Evolutionary conservation across 176 grass and related monocot species (phyloP).

Genomic region (Alloteropsis semialata): DNA sequence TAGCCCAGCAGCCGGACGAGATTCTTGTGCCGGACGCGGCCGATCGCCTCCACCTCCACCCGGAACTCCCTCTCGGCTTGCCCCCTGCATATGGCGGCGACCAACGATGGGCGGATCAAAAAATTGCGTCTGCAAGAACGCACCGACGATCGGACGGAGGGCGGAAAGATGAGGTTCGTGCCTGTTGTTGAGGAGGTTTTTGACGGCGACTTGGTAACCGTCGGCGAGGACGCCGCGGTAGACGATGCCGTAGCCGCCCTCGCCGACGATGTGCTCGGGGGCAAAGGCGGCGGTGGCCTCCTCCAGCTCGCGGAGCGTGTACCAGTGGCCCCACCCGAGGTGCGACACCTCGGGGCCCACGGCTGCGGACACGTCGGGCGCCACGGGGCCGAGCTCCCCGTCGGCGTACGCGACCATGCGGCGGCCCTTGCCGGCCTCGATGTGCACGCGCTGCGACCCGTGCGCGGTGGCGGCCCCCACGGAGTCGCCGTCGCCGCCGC

Average conservation of each 20-base stretch:
- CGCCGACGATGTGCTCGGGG: constrained; percentile 84
- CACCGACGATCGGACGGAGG: not conserved
- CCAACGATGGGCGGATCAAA: not conserved
- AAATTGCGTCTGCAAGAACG: not conserved
- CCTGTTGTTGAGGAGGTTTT: constrained; percentile 95
- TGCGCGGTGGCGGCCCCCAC: constrained; percentile 32
- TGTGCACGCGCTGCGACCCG: constrained; percentile 73
- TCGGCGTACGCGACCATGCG: constrained; percentile 63
- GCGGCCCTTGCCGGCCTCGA: constrained; percentile 69
- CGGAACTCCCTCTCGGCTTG: constrained; percentile 88
- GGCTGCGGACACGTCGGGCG: constrained; percentile 11
- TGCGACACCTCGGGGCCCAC: constrained; percentile 79
- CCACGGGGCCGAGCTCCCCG: constrained; percentile 14
- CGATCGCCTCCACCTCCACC: constrained; percentile 94
- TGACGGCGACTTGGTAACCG: constrained; percentile 68
- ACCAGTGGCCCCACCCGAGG: constrained; percentile 97
- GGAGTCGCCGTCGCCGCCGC: constrained; percentile 12
- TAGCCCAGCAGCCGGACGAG: constrained; percentile 75
- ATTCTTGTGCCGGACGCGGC: constrained; percentile 88
- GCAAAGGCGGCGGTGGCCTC: constrained; percentile 69
- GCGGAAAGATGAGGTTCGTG: not conserved
- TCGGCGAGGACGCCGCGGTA: constrained; percentile 75
- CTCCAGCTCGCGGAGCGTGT: constrained; percentile 92
- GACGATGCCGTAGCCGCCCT: constrained; percentile 93
- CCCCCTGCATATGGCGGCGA: constrained; percentile 35